Conservation (phyloP, 2,329 filamentous ascomycete species). For the Diaporthe vexans region DNA sequence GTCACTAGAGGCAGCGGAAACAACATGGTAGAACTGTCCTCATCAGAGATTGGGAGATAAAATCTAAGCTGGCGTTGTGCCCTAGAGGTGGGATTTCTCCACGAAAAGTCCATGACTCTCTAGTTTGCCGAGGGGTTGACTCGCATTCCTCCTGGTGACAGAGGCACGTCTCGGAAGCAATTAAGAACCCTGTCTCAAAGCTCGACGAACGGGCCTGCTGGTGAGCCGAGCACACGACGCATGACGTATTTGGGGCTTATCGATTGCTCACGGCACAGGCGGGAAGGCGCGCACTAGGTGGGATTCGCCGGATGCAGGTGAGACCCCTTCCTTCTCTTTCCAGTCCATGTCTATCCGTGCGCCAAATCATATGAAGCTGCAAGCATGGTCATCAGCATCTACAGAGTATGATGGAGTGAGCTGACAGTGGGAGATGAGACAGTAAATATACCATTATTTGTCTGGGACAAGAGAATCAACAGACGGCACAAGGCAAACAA, state of each 20-base stretch:
- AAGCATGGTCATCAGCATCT: neutral
- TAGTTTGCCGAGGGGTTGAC: neutral
- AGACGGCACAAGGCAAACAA: neutral
- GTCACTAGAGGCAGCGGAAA: neutral
- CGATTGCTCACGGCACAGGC: conserved; percentile 25
- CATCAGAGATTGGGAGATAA: neutral
- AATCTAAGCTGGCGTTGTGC: neutral
- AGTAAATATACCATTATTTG: neutral
- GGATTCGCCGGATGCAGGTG: conserved; percentile 29
- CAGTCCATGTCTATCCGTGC: conserved; percentile 1
- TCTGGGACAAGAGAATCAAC: neutral
- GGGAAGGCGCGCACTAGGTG: conserved; percentile 23
- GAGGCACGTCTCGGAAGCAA: conserved; percentile 4
- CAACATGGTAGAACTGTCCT: neutral
- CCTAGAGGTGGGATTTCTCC: neutral
- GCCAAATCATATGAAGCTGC: neutral
- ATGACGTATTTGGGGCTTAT: conserved; percentile 26
- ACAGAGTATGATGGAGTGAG: neutral
- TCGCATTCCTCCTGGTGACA: conserved; percentile 1
- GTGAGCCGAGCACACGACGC: conserved; percentile 25
- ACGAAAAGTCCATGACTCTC: neutral
- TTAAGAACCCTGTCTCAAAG: conserved; percentile 16
- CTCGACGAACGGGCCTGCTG: neutral
- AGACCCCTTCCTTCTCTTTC: conserved; percentile 15
- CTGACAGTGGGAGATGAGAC: conserved; percentile 4